Conservation (phyloP, 2,329 filamentous ascomycete species). For the Fusarium clavum region DNA sequence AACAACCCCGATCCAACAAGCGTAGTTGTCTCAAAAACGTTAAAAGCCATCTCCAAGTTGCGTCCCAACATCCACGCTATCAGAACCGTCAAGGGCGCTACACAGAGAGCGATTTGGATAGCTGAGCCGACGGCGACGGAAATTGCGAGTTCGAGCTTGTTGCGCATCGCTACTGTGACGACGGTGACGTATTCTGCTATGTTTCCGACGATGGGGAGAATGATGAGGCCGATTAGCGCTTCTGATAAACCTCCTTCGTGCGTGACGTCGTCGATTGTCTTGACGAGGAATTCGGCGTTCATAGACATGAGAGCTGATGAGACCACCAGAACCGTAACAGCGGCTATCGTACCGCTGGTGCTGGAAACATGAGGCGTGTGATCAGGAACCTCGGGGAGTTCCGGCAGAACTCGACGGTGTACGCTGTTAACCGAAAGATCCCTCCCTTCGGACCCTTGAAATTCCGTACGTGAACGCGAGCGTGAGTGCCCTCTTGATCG, state of each 20-base stretch:
- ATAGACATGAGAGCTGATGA: constrained; percentile 68
- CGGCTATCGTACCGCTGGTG: constrained; percentile 49
- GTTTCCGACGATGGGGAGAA: constrained; percentile 72
- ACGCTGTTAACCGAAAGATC: constrained; percentile 37
- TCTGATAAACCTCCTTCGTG: constrained; percentile 62
- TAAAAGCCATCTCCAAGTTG: constrained; percentile 76
- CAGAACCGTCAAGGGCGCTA: constrained; percentile 69
- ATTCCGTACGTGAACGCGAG: constrained; percentile 41
- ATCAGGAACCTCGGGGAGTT: background rate
- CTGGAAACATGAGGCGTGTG: constrained; percentile 6
- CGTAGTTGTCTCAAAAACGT: constrained; percentile 79
- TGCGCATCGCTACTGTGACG: constrained; percentile 67
- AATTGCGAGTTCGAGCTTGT: constrained; percentile 72
- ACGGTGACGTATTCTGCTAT: constrained; percentile 73
- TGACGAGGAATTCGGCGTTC: constrained; percentile 71
- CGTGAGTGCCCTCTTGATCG: constrained; percentile 33
- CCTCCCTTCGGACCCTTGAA: constrained; percentile 33
- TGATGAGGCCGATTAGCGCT: constrained; percentile 70
- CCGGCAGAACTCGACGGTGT: constrained; percentile 16
- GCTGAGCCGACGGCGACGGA: constrained; percentile 70
- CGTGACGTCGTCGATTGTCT: constrained; percentile 67
- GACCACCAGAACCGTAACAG: constrained; percentile 63
- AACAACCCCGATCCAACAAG: constrained; percentile 77
- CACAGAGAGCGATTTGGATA: constrained; percentile 72
- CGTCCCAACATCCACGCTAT: constrained; percentile 68